Percentiles rank a stretch among this genome's conserved stretches.
phyloP scores from a whole-genome alignment of 2,329 filamentous ascomycete species.

The Exserohilum rostratum region DNA sequence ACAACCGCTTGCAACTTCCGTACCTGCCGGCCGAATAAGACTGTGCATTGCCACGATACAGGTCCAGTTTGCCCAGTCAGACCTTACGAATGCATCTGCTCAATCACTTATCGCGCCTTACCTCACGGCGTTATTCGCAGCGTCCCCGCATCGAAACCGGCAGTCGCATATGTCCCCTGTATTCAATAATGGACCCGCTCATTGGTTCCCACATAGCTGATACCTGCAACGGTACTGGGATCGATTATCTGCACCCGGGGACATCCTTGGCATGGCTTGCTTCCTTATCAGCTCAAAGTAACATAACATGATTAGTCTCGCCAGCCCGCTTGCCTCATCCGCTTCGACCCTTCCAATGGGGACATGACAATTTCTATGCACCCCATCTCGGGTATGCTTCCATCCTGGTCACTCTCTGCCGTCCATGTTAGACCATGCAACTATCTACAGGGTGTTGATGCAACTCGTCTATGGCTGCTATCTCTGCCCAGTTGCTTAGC shows the following conservation, averaged over 20 bases:
- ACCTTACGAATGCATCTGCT: background rate
- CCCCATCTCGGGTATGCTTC: background rate
- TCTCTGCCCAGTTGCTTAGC: conserved; percentile 24
- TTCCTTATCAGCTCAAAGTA: conserved; percentile 18
- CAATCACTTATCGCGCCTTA: conserved; percentile 16
- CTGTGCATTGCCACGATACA: background rate
- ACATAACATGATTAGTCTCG: conserved; percentile 12
- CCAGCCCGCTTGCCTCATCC: conserved; percentile 5
- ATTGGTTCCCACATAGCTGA: conserved; percentile 14
- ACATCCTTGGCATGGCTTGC: background rate
- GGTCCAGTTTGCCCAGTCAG: background rate
- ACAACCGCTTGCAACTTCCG: conserved; percentile 8
- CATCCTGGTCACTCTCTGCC: background rate
- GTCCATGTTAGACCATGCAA: background rate
- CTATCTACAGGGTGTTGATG: background rate
- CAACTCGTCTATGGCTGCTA: conserved; percentile 6
- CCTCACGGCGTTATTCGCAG: conserved; percentile 16
- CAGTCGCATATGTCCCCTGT: conserved; percentile 14
- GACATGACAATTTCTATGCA: conserved; percentile 4
- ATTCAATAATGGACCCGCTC: conserved; percentile 4
- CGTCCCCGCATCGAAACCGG: conserved; percentile 4
- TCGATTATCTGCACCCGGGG: conserved; percentile 10
- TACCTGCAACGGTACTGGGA: conserved; percentile 16
- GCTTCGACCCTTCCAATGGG: conserved; percentile 9
- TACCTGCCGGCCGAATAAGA: background rate